Evolutionary conservation across 1,284 basidiomycete species (phyloP).

Genomic region (Anthracocystis setariae): DNA sequence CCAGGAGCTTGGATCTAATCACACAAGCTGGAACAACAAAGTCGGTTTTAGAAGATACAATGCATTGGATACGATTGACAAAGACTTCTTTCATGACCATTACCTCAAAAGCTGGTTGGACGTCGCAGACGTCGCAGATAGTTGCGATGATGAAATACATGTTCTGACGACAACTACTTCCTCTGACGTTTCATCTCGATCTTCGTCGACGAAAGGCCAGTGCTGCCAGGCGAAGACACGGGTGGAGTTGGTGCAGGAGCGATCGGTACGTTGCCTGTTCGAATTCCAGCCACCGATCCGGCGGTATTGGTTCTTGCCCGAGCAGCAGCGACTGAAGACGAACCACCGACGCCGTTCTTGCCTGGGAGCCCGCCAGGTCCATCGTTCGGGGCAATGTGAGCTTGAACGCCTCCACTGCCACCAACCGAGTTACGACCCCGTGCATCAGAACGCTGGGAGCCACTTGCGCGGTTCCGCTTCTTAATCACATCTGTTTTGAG

Average conservation of each 20-base stretch:
- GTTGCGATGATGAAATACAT: too few species aligned
- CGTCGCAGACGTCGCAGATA: too few species aligned
- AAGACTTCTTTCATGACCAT: constrained; percentile 1
- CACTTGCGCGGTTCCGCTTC: constrained; percentile 74
- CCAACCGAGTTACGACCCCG: constrained; percentile 21
- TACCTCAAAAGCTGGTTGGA: background rate
- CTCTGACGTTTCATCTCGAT: constrained; percentile 48
- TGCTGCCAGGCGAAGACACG: constrained; percentile 41
- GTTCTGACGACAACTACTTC: constrained; percentile 22
- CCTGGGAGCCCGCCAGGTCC: background rate
- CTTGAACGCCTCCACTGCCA: constrained; percentile 14
- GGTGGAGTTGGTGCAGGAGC: constrained; percentile 46
- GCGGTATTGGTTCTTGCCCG: constrained; percentile 29
- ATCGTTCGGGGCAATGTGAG: constrained; percentile 24
- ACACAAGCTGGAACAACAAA: too few species aligned
- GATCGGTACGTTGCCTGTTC: constrained; percentile 47
- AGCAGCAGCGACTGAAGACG: background rate
- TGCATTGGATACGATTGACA: too few species aligned
- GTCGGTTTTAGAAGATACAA: too few species aligned
- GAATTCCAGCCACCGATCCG: constrained; percentile 35
- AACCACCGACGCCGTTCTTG: constrained; percentile 12
- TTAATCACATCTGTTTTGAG: constrained; percentile 98
- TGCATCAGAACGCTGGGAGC: constrained; percentile 32
- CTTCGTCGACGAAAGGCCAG: constrained; percentile 27
- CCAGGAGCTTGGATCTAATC: too few species aligned